Evolutionary conservation across 2,329 filamentous ascomycete genomes (phyloP).

Genomic region (Colletotrichum sp.): DNA sequence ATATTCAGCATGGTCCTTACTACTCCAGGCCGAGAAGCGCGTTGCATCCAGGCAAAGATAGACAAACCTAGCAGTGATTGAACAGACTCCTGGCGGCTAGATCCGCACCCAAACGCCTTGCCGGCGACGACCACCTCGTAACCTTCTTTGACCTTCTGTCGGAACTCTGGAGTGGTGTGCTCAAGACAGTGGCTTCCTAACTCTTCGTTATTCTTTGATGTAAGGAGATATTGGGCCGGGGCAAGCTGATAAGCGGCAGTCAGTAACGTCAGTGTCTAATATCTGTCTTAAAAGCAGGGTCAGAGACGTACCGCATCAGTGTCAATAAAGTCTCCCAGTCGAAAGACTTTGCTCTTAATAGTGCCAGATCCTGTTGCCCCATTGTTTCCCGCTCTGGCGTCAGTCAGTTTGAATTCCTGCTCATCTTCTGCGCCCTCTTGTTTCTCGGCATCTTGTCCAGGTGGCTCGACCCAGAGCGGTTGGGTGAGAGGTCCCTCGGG

Average conservation of each 20-base stretch:
- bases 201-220: constrained; percentile 24
- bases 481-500: background rate
- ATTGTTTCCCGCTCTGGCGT: background rate
- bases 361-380: background rate
- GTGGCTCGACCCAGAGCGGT: background rate
- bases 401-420: background rate
- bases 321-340: constrained; percentile 24
- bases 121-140: constrained; percentile 49
- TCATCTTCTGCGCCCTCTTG: background rate
- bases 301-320: constrained; percentile 22
- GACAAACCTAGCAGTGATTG: constrained; percentile 34
- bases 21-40: background rate
- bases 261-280: background rate
- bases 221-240: constrained; percentile 40
- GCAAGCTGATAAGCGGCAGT: constrained; percentile 35
- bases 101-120: constrained; percentile 50
- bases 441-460: background rate
- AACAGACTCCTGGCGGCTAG: constrained; percentile 48
- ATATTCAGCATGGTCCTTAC: background rate
- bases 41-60: background rate
- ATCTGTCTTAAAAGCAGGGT: constrained; percentile 22
- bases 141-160: constrained; percentile 12
- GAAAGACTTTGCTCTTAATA: constrained; percentile 19
- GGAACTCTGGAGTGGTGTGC: constrained; percentile 22
- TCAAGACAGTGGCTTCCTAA: constrained; percentile 26